Evolutionary conservation across 2,329 filamentous ascomycete genomes (phyloP), one percentile per base, ranked within the genome.

Genomic region (Drechmeria coniospora): DNA sequence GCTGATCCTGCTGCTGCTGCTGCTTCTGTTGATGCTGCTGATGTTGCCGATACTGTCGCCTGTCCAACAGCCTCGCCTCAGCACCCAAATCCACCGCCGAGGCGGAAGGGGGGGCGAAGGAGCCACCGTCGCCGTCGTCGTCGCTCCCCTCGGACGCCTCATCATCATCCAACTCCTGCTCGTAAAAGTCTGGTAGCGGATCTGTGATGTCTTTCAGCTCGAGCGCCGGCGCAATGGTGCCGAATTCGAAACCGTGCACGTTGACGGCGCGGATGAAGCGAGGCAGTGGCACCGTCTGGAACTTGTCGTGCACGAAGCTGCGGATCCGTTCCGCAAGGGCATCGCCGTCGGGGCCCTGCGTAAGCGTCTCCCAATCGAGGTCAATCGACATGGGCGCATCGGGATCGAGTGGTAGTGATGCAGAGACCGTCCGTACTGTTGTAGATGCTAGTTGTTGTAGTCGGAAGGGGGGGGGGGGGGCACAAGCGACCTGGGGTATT

Each of bases 151-250:
- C 50, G 2, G 57, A 56, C 3, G 54, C 57, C 3, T 59, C 57
- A 3, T 64, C 62, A 3, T 58, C 61, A 9, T 73, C 67, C 21
- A 74, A 60, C 15, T 79, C 73, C 40, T 81, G 75, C 42, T 94
- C 90, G 59, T 98, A 98, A 48, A 98, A 98, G 45, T 98, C 90
- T 1, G 84, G 77, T 32, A 95, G 67, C 2, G 90, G 90, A 49
- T 98, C 86, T 42, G 87, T 92, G 35, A 98, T 86, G 51, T 95
- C 90, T 56, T 94, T 95, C 44, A 98, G 76, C 47, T 92, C 83
- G 23, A 98, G 69, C 41, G 80, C 70, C 2, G 90, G 90, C 21
- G 80, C 65, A 27, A 87, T 74, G 16, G 64, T 72, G 26, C 90
- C 90, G 50, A 98, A 94, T 37, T 87, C 77, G 55, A 98, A 98